Percentiles rank a stretch among this genome's conserved stretches.
phyloP scores from a whole-genome alignment of 305 asterid genomes.

The Solanum hybrid region DNA sequence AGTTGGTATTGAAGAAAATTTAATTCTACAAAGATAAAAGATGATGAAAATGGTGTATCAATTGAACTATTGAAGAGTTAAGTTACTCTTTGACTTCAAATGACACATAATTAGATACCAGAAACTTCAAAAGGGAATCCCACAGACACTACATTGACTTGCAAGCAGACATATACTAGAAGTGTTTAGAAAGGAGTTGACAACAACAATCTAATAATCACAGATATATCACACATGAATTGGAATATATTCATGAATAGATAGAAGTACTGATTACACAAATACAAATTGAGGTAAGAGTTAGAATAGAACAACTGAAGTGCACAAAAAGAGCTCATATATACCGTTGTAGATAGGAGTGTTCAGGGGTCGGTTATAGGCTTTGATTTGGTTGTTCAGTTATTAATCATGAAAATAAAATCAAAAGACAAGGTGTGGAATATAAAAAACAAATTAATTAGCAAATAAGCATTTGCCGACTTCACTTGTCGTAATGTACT shows the following conservation, averaged over 20 bases:
- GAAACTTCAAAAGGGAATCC: background rate
- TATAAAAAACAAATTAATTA: no score
- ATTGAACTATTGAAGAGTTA: background rate
- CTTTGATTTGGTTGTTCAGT: background rate
- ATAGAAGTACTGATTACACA: background rate
- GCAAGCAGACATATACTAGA: background rate
- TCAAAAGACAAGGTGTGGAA: background rate
- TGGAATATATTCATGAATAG: background rate
- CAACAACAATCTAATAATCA: background rate
- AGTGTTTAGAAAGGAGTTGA: background rate
- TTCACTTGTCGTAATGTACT: background rate
- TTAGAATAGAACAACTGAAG: background rate
- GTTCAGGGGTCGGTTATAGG: background rate
- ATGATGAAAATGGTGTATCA: background rate
- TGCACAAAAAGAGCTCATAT: background rate
- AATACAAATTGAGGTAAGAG: background rate
- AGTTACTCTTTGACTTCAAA: background rate
- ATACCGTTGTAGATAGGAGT: background rate
- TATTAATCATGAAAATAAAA: no score
- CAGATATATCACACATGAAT: background rate
- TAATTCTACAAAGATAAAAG: background rate
- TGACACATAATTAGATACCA: background rate
- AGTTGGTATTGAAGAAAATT: background rate
- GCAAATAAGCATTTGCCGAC: background rate
- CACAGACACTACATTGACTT: background rate